Conservation (phyloP, 1,284 basidiomycete genomes). For the Polyporus tsugae region DNA sequence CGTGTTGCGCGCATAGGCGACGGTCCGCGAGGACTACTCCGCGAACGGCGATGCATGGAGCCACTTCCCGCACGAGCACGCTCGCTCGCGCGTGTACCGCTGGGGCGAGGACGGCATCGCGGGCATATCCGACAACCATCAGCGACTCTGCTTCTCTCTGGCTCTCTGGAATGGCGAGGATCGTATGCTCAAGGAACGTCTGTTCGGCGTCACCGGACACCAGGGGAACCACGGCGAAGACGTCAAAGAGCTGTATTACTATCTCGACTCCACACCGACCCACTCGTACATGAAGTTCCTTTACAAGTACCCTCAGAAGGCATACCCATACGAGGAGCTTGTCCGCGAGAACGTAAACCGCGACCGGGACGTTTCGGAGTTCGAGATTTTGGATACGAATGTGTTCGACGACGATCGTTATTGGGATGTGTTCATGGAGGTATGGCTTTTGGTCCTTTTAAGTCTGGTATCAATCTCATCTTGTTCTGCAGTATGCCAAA, state of each 20-base stretch:
- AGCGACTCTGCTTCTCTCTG: slow-evolving; percentile 89
- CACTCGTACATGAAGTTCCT: slow-evolving; percentile 99
- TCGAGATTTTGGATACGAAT: slow-evolving; percentile 93
- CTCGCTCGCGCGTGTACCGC: slow-evolving; percentile 93
- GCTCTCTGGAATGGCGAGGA: slow-evolving; percentile 97
- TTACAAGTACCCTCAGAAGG: slow-evolving; percentile 96
- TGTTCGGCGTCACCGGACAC: slow-evolving; percentile 95
- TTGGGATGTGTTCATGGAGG: slow-evolving; percentile 98
- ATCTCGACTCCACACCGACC: slow-evolving; percentile 97
- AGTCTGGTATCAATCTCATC: slow-evolving; percentile 18
- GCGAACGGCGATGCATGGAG: slow-evolving; percentile 97
- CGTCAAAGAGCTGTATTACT: slow-evolving; percentile 98
- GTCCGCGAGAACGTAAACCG: slow-evolving; percentile 87
- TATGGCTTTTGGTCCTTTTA: slow-evolving; percentile 44
- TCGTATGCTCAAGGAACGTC: slow-evolving; percentile 94
- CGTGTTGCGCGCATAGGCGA: slow-evolving; percentile 66
- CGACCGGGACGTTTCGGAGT: slow-evolving; percentile 89
- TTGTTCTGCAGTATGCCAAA: slow-evolving; percentile 85
- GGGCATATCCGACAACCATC: slow-evolving; percentile 96
- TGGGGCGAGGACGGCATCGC: slow-evolving; percentile 99
- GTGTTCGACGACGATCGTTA: slow-evolving; percentile 93
- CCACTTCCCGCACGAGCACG: slow-evolving; percentile 96
- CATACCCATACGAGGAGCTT: slow-evolving; percentile 94
- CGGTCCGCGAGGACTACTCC: slow-evolving; percentile 98
- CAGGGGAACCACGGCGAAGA: slow-evolving; percentile 99